phyloP scores from a whole-genome alignment of 441 rosid genomes.

The Jatropha multifida region DNA sequence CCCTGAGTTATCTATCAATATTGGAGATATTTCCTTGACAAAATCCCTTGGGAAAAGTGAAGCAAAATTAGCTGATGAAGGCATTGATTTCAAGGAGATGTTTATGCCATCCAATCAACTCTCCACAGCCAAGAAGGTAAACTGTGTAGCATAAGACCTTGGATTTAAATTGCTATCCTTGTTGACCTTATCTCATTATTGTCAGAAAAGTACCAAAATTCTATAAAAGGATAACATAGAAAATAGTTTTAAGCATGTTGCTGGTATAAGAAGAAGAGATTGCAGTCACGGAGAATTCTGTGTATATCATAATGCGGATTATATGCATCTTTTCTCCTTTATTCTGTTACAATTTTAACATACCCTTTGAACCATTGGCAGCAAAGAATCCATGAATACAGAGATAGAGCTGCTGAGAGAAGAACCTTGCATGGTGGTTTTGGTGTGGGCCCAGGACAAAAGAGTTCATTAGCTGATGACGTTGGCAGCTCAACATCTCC shows the following conservation, averaged over 20 bases:
- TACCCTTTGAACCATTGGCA: conserved; percentile 31
- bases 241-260: not conserved
- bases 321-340: not conserved
- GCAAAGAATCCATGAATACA: conserved; percentile 47
- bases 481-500: conserved; percentile 31
- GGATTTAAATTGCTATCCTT: not conserved
- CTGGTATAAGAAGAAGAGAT: not conserved
- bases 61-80: conserved; percentile 34
- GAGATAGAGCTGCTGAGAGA: conserved; percentile 96
- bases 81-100: conserved; percentile 19
- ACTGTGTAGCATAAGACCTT: conserved; percentile 12
- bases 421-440: conserved; percentile 80
- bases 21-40: conserved; percentile 26
- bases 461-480: conserved; percentile 28
- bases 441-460: conserved; percentile 90
- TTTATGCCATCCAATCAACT: conserved; percentile 29
- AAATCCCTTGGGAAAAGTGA: conserved; percentile 32
- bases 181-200: not conserved
- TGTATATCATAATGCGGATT: not conserved
- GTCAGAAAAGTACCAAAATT: not conserved
- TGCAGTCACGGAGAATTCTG: not conserved
- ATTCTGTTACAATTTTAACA: not conserved
- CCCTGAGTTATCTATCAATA: conserved; percentile 53
- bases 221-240: not conserved
- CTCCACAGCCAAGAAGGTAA: conserved; percentile 53